Evolutionary conservation across 2,329 filamentous ascomycete species (phyloP).

Genomic region (Cytospora mali): DNA sequence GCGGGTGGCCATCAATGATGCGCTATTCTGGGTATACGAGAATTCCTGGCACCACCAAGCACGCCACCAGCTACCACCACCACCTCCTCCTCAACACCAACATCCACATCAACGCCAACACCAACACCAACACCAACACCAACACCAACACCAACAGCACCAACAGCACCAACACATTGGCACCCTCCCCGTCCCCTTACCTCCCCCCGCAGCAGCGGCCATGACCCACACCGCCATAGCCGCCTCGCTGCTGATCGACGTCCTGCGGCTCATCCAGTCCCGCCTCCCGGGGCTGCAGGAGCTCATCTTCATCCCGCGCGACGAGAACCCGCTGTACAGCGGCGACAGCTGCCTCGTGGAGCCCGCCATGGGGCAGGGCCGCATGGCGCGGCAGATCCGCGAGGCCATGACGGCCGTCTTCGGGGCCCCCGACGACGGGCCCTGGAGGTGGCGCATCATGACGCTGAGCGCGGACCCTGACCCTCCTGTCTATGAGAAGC

Average conservation of each 20-base stretch:
- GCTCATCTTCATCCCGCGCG: conserved; percentile 48
- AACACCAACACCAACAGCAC: background rate
- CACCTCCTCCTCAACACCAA: conserved; percentile 1
- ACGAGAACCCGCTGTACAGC: conserved; percentile 40
- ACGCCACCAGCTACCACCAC: no score
- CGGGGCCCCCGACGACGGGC: conserved; percentile 34
- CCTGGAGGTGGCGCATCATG: conserved; percentile 41
- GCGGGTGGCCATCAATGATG: conserved; percentile 50
- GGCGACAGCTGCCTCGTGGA: conserved; percentile 36
- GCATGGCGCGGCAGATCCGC: conserved; percentile 42
- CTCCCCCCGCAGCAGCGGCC: conserved; percentile 29
- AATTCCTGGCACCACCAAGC: conserved; percentile 12
- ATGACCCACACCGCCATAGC: conserved; percentile 38
- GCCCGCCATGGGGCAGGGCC: conserved; percentile 37
- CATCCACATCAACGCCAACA: background rate
- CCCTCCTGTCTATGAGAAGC: conserved; percentile 27
- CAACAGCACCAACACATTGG: conserved; percentile 2
- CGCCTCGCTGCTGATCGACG: conserved; percentile 43
- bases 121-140: conserved; percentile 3
- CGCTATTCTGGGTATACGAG: conserved; percentile 40
- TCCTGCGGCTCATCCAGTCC: conserved; percentile 42
- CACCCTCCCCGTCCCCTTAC: conserved; percentile 30
- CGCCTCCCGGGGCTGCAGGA: conserved; percentile 46
- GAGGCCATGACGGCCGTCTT: conserved; percentile 40
- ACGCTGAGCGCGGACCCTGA: conserved; percentile 33